Base-by-base conservation (phyloP, 2,329 filamentous ascomycete species). In the Dactylella cylindrospora region DNA sequence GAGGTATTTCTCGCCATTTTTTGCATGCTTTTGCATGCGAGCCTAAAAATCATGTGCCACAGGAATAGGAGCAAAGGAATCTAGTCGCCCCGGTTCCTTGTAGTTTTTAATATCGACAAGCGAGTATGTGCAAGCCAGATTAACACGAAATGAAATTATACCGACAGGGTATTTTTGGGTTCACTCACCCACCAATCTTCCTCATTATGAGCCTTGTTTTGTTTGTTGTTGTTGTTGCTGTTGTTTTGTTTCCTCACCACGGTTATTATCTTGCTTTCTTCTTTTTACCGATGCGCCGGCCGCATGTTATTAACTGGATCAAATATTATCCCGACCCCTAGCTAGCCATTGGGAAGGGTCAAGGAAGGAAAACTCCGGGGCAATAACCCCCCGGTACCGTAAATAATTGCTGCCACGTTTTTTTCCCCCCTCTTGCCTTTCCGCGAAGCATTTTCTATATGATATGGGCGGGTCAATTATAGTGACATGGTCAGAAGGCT, bases 321-420 rank as follows among this genome's bases (percentile, higher is more conserved):
- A n/a, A n/a, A n/a, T n/a, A n/a, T 12, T 29, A 22, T 28, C 39
- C 28, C 15, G 12, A 52, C 19, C 47, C 46, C 46, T 52, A 39
- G 46, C 46, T 46, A n/a, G n/a, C n/a, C n/a, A n/a, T n/a, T n/a
- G n/a, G n/a, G n/a, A n/a, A n/a, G n/a, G n/a, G n/a, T n/a, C n/a
- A n/a, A n/a, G n/a, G n/a, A n/a, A n/a, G n/a, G n/a, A n/a, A n/a
- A n/a, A n/a, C 20, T 32, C 47, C 40, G 54, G 54, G 54, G 46
- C 13, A 32, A 53, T 61, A 25, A 47, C 41, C 46, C n/a, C 46
- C 22, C 54, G 47, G 55, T 54, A 39, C 45, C 29, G 44, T 17
- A 25, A 44, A 53, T n/a, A n/a, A n/a, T n/a, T n/a, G n/a, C n/a
- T n/a, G n/a, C 57, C 57, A 54, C 57, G 49, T 62, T 62, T 62